Evolutionary conservation across 2,329 filamentous ascomycete species (phyloP), one percentile per base, ranked within the genome.

Genomic region (Lasiodiplodia sp.): DNA sequence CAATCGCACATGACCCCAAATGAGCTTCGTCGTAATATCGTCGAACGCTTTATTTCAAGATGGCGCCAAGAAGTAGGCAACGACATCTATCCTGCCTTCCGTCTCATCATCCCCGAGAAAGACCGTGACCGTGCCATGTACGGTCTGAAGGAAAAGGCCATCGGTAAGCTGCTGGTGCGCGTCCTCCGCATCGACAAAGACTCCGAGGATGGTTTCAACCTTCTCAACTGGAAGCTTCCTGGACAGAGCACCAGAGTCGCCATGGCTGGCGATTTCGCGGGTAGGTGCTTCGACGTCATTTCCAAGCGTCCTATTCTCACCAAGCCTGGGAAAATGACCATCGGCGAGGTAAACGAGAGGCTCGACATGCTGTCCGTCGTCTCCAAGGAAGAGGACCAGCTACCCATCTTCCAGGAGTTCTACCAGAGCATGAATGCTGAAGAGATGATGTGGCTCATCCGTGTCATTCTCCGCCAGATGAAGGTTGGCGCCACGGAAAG

Each of bases 91-190:
- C 96, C 96, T 0, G 95, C 93, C 1, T 87, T 99, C 79, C 90
- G 96, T 23, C 86, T 99, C 57, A 97, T 98, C 68, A 85, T 97
- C 3, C 94, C 95, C 0, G 93, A 96, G 75, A 96, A 97, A 77
- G 96, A 99, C 76, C 89, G 94, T 49, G 94, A 98, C 75, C 88
- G 96, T 58, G 91, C 92, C 21, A 94, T 97, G 84, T 99, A 98
- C 75, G 93, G 95, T 0, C 84, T 99, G 51, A 98, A 98, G 77
- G 96, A 99, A 82, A 94, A 91, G 77, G 88, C 90, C 5, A 94
- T 99, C 69, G 95, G 91, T 11, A 97, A 94, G 77, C 82, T 98
- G 23, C 84, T 98, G n/a, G 92, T 97, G 69, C 95, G 94, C 77
- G 86, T 97, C 49, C 91, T 97, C 85, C 95, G 94, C 76, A 97